These are phyloP conservation scores for Pichia membranifaciens DNA, from an alignment of 805 yeast species.

Conservation along the genomic window DNA sequence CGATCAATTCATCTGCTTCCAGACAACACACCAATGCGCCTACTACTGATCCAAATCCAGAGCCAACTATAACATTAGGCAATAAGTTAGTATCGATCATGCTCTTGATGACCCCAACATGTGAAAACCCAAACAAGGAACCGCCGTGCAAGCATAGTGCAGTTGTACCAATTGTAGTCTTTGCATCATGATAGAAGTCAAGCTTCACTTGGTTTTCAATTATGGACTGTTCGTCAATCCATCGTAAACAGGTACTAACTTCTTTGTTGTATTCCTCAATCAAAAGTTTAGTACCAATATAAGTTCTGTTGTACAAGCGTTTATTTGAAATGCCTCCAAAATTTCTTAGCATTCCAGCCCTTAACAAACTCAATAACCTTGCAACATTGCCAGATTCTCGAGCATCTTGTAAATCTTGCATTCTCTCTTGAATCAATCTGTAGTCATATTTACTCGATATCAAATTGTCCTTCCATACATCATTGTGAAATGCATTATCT, in stretches of 20 bases:
- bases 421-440: conserved; percentile 68
- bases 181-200: conserved; percentile 79
- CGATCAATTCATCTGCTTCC: conserved; percentile 55
- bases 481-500: conserved; percentile 48
- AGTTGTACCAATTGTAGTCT: conserved; percentile 84
- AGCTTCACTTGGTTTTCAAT: conserved; percentile 47
- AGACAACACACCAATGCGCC: conserved; percentile 80
- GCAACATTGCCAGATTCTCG: conserved; percentile 52
- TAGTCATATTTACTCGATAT: conserved; percentile 80
- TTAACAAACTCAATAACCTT: conserved; percentile 55
- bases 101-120: conserved; percentile 85
- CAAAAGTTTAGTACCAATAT: conserved; percentile 80
- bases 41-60: conserved; percentile 90
- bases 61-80: conserved; percentile 85
- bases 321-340: conserved; percentile 87
- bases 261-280: conserved; percentile 84
- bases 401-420: conserved; percentile 56
- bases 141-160: conserved; percentile 94
- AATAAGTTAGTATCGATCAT: conserved; percentile 67
- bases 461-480: conserved; percentile 77
- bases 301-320: conserved; percentile 71
- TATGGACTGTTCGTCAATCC: conserved; percentile 21
- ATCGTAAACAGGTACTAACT: conserved; percentile 57
- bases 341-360: conserved; percentile 82
- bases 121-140: conserved; percentile 88